These are phyloP conservation scores for Licmophora abbreviata DNA, from an alignment of 108 stramenopile species.

Conservation along the genomic window DNA sequence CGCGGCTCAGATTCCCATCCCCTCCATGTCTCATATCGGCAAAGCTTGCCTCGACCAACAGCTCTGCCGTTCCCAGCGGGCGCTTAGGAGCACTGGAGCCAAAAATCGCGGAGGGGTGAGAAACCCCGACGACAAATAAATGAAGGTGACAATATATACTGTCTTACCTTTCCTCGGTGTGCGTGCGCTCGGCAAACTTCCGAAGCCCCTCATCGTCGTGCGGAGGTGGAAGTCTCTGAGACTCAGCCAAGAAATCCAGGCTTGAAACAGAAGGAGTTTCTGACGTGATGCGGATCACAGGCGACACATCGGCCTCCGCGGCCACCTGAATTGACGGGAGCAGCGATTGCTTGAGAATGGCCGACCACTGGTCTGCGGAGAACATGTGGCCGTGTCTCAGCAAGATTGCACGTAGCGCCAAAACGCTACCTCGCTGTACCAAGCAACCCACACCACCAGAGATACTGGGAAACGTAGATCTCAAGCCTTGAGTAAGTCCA, in stretches of 20 bases:
- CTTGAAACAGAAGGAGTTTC: constrained; percentile 77
- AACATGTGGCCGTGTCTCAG: constrained; percentile 75
- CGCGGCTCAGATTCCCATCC: constrained; percentile 71
- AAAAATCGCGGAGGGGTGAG: background rate
- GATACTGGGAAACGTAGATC: constrained; percentile 39
- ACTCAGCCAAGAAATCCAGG: constrained; percentile 71
- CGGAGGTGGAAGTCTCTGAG: constrained; percentile 52
- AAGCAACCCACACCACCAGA: constrained; percentile 73
- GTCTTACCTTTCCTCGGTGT: constrained; percentile 38
- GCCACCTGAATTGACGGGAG: constrained; percentile 63
- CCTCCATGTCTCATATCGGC: constrained; percentile 81
- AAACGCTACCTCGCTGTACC: constrained; percentile 75
- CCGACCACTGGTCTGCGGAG: constrained; percentile 43
- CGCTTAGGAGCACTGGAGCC: constrained; percentile 29
- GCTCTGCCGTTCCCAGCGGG: constrained; percentile 65
- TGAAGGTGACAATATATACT: background rate
- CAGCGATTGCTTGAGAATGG: constrained; percentile 49
- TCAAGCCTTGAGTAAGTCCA: constrained; percentile 66
- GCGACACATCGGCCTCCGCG: constrained; percentile 52
- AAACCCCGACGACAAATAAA: background rate
- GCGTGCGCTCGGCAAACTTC: constrained; percentile 45
- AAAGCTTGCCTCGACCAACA: constrained; percentile 81
- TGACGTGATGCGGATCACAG: constrained; percentile 58
- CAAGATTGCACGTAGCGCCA: constrained; percentile 71
- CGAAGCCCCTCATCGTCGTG: constrained; percentile 56